These are phyloP conservation scores for Penicillium sp. DNA, from an alignment of 2,329 filamentous ascomycete species.

Conservation along the genomic window DNA sequence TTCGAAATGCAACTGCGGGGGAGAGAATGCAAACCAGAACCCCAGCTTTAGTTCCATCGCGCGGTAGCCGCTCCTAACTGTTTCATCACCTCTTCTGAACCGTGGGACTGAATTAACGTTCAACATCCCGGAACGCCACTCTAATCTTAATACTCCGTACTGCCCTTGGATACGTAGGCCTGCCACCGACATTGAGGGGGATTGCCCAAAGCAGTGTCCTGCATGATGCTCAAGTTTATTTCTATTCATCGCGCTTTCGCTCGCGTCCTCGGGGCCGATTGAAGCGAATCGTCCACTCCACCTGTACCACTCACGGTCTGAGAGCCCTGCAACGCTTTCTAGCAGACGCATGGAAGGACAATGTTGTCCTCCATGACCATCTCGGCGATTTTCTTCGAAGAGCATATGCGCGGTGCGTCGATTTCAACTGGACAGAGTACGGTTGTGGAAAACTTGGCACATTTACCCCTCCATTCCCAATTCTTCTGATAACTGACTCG, in stretches of 20 bases:
- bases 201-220: conserved; percentile 16
- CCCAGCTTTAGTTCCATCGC: conserved; percentile 5
- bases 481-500: background rate
- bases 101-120: conserved; percentile 10
- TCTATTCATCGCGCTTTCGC: background rate
- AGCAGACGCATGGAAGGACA: conserved; percentile 11
- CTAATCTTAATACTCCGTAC: background rate
- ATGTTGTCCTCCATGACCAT: background rate
- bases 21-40: background rate
- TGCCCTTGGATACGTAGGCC: background rate
- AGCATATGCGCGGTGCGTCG: conserved; percentile 1
- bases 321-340: background rate
- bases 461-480: background rate
- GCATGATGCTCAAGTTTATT: conserved; percentile 17
- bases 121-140: conserved; percentile 1
- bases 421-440: conserved; percentile 6
- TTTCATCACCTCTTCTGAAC: conserved; percentile 12
- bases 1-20: background rate
- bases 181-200: background rate
- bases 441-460: background rate
- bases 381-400: conserved; percentile 1
- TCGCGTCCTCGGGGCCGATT: background rate
- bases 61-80: conserved; percentile 15
- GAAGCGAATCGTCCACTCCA: conserved; percentile 4
- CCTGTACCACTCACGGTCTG: background rate